A percentile compares a stretch with the other conserved stretches of the same genome.
Evolutionary conservation across 192 early-diverging fungal genomes (phyloP).

Genomic region (Coemansia aciculifera): DNA sequence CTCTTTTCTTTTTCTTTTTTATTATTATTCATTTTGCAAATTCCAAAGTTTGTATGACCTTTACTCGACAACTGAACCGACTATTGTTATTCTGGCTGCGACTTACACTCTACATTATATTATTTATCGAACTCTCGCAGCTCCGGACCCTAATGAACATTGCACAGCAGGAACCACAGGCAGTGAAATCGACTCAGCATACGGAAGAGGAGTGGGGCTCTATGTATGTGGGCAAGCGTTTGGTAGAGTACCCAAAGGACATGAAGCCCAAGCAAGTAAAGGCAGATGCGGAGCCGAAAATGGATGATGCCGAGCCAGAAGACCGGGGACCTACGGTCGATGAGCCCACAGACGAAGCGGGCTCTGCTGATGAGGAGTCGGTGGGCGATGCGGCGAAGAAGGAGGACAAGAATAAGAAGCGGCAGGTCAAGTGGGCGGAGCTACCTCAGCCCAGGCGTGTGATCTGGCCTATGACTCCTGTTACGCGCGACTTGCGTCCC

Average conservation of each 20-base stretch:
- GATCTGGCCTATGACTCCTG: constrained; percentile 24
- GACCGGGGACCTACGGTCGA: neutral
- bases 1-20: too few relatives aligned
- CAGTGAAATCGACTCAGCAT: neutral
- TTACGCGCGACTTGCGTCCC: constrained; percentile 39
- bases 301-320: neutral
- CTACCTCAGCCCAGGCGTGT: constrained; percentile 34
- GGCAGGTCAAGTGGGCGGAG: constrained; percentile 18
- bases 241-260: constrained; percentile 9
- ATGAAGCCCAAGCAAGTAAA: neutral
- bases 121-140: constrained; percentile 8
- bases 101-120: neutral
- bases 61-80: neutral
- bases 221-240: neutral
- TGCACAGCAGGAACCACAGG: neutral
- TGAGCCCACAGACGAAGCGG: neutral
- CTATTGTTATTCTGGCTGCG: constrained; percentile 1
- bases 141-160: neutral
- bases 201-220: neutral
- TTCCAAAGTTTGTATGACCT: neutral
- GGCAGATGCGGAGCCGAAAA: neutral
- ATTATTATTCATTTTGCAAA: too few relatives aligned
- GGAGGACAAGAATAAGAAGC: constrained; percentile 3
- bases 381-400: neutral
- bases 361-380: neutral